These are phyloP conservation scores for Diutina neorugosa DNA, from an alignment of 1,139 yeast species.

Conservation along the genomic window DNA sequence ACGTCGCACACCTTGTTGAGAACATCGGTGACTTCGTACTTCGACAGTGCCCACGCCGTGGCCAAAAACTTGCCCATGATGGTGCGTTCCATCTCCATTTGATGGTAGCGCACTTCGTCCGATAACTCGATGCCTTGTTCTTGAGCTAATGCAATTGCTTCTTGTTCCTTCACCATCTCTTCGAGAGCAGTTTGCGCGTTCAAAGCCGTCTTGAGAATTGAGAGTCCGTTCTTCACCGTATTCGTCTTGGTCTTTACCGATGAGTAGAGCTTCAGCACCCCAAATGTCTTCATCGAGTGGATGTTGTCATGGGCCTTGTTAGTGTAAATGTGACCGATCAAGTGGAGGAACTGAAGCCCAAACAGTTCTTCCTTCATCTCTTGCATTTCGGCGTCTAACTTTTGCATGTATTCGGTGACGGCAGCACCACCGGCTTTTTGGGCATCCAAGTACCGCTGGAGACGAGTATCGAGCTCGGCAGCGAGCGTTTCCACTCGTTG, in stretches of 20 bases:
- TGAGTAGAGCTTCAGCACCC: conserved; percentile 42
- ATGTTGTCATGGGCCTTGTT: conserved; percentile 39
- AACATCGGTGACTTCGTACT: conserved; percentile 59
- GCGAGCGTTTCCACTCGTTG: background rate
- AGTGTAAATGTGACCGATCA: conserved; percentile 51
- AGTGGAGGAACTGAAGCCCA: conserved; percentile 34
- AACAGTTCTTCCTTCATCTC: conserved; percentile 37
- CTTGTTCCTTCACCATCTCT: conserved; percentile 35
- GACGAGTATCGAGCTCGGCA: background rate
- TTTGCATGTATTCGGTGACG: conserved; percentile 18
- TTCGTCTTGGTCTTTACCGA: conserved; percentile 28
- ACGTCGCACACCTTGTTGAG: conserved; percentile 54
- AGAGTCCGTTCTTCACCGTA: conserved; percentile 26
- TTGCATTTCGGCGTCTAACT: conserved; percentile 48
- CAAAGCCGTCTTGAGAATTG: conserved; percentile 28
- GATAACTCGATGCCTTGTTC: conserved; percentile 19
- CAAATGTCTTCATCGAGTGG: conserved; percentile 27
- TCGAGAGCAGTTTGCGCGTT: conserved; percentile 31
- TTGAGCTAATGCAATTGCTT: conserved; percentile 12
- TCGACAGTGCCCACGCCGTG: conserved; percentile 72
- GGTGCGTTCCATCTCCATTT: conserved; percentile 50
- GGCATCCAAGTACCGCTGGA: background rate
- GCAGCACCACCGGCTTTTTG: conserved; percentile 18
- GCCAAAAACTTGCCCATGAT: conserved; percentile 66
- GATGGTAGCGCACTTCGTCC: conserved; percentile 23